Base-by-base conservation (phyloP, 2,329 filamentous ascomycete genomes). In the Dothiorella sarmentorum region DNA sequence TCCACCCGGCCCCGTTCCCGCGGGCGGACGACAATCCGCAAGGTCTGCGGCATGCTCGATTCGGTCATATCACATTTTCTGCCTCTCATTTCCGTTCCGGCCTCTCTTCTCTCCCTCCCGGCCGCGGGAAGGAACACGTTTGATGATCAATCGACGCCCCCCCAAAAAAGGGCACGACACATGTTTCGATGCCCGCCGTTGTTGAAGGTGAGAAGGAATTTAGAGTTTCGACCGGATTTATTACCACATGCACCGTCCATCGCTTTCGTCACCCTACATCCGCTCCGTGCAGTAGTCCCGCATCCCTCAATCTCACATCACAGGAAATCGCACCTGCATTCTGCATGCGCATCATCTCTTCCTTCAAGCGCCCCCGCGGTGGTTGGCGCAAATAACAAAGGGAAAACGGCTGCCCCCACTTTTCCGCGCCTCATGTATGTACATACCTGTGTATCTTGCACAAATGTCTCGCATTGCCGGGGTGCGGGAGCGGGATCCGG, bases 111-210 rank as follows among this genome's bases (percentile, higher is more conserved):
- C 18, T 18, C 47, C 22, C 47, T n/a, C 44, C 11, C 43, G 20
- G 27, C 45, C 7, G 11, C 45, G 45, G 45, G 20, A 37, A 51
- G 45, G 45, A n/a, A n/a, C n/a, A n/a, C n/a, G n/a, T n/a, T n/a
- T n/a, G n/a, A n/a, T n/a, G n/a, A n/a, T n/a, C n/a, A n/a, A n/a
- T n/a, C n/a, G n/a, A n/a, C n/a, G n/a, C n/a, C n/a, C n/a, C n/a
- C 4, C 37, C 17, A n/a, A 18, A 40, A 40, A 20, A 20, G 17
- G n/a, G n/a, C 37, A 20, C n/a, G 6, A n/a, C 5, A 40, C 20
- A 22, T 22, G 13, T 53, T 53, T 53, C 24, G 40, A 53, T 53
- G 49, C 49, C 49, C 49, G 49, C 49, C n/a, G n/a, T n/a, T n/a
- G n/a, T n/a, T n/a, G n/a, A n/a, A n/a, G n/a, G n/a, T n/a, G n/a